Evolutionary conservation across 2,329 filamentous ascomycete species (phyloP).

Genomic region (Xylaria hypoxylon): DNA sequence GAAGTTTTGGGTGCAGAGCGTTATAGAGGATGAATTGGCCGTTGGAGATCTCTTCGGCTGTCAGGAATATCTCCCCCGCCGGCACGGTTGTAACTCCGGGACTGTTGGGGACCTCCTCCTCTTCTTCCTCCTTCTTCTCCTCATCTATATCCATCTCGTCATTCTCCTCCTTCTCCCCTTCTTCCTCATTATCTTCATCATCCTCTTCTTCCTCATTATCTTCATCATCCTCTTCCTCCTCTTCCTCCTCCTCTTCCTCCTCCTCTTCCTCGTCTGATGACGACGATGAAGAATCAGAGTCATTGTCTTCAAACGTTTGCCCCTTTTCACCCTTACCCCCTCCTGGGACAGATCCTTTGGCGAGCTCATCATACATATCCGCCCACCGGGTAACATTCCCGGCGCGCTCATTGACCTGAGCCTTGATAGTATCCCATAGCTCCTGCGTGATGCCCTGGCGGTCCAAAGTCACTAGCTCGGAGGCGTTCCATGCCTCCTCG

Average conservation of each 20-base stretch:
- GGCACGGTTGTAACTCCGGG: too few species aligned
- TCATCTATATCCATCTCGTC: neutral
- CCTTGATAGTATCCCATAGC: neutral
- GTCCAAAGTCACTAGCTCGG: constrained; percentile 4
- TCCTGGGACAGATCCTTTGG: neutral
- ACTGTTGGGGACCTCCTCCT: neutral
- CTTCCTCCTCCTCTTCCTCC: neutral
- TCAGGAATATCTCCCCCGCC: neutral
- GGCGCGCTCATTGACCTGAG: neutral
- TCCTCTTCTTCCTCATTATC: neutral
- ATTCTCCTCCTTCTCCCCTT: neutral
- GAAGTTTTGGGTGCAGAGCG: neutral
- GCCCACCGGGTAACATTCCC: constrained; percentile 19
- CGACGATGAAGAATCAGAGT: too few species aligned
- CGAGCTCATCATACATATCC: neutral
- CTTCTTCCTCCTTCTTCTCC: neutral
- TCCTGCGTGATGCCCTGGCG: neutral
- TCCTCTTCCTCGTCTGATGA: too few species aligned
- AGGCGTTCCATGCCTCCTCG: constrained; percentile 29
- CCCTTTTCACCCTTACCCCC: too few species aligned
- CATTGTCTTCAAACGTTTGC: neutral
- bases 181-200: neutral
- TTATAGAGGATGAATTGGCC: neutral
- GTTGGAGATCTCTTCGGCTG: constrained; percentile 1
- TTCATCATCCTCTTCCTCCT: neutral